Conservation (phyloP, 352 stramenopile genomes). For the Phytopythium mirpurense region DNA sequence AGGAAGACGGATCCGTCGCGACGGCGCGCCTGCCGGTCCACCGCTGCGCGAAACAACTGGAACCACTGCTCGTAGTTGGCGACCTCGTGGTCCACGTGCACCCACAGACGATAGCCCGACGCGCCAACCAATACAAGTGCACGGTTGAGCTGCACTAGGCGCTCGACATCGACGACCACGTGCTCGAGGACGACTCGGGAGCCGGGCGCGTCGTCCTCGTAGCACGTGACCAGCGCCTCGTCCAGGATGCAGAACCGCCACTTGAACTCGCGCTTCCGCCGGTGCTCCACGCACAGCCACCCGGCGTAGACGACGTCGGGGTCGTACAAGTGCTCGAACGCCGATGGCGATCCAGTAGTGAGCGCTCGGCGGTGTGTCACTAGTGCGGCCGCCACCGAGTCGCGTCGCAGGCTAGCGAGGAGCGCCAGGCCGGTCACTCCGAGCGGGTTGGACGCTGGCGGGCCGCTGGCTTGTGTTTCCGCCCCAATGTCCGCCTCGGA, state of each 20-base stretch:
- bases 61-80: constrained; percentile 36
- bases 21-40: constrained; percentile 9
- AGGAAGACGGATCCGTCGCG: constrained; percentile 19
- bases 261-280: constrained; percentile 26
- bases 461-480: not conserved
- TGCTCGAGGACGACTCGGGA: constrained; percentile 11
- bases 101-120: constrained; percentile 23
- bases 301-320: constrained; percentile 18
- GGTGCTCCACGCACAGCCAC: constrained; percentile 29
- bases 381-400: not conserved
- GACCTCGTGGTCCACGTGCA: constrained; percentile 26
- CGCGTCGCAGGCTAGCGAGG: not conserved
- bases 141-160: constrained; percentile 38
- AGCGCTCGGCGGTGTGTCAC: not conserved
- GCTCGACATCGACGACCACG: constrained; percentile 23
- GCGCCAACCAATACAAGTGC: constrained; percentile 27
- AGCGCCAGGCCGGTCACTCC: not conserved
- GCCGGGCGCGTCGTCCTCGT: constrained; percentile 9
- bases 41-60: constrained; percentile 11
- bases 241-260: constrained; percentile 43
- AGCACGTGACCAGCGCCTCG: constrained; percentile 24
- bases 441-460: not conserved
- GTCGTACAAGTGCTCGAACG: constrained; percentile 5
- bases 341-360: not conserved
- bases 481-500: not conserved